Percentiles rank a stretch among this genome's conserved stretches.
Evolutionary conservation across 257 asterid species (phyloP).

Genomic region (Coffea eugenioides): DNA sequence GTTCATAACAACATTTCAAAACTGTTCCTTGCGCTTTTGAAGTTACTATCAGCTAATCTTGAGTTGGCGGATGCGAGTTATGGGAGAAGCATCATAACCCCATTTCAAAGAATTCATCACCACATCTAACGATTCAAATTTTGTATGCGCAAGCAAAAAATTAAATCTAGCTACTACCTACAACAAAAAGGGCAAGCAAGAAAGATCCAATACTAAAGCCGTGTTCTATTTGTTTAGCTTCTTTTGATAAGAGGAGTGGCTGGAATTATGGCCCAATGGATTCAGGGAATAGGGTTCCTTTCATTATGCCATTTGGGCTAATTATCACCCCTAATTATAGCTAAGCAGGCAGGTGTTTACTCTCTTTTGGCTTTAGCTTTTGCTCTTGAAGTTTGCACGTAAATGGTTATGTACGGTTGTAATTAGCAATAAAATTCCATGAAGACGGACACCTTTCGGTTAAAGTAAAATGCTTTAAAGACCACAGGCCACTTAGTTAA

Average conservation of each 20-base stretch:
- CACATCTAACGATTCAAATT: background rate
- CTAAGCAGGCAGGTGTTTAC: background rate
- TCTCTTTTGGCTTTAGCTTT: conserved; percentile 1
- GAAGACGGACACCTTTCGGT: conserved; percentile 17
- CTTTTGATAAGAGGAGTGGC: background rate
- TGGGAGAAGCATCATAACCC: too few species aligned
- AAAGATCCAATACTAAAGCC: background rate
- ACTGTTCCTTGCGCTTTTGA: too few species aligned
- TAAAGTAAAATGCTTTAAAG: conserved; percentile 14
- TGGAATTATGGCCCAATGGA: conserved; percentile 4
- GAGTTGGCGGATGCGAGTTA: too few species aligned
- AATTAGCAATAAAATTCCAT: background rate
- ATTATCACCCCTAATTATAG: conserved; percentile 6
- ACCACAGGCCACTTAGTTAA: conserved; percentile 9
- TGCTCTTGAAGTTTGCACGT: background rate
- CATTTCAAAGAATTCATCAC: too few species aligned
- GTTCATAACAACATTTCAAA: too few species aligned
- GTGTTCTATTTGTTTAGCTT: background rate
- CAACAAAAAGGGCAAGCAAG: background rate
- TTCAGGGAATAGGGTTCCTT: background rate
- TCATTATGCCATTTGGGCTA: conserved; percentile 14
- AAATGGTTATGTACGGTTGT: background rate
- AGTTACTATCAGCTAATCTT: too few species aligned
- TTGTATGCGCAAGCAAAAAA: background rate
- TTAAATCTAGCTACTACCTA: background rate